These are phyloP conservation scores for Sarocladium kiliense DNA, from an alignment of 2,329 filamentous ascomycete species.

Conservation along the genomic window DNA sequence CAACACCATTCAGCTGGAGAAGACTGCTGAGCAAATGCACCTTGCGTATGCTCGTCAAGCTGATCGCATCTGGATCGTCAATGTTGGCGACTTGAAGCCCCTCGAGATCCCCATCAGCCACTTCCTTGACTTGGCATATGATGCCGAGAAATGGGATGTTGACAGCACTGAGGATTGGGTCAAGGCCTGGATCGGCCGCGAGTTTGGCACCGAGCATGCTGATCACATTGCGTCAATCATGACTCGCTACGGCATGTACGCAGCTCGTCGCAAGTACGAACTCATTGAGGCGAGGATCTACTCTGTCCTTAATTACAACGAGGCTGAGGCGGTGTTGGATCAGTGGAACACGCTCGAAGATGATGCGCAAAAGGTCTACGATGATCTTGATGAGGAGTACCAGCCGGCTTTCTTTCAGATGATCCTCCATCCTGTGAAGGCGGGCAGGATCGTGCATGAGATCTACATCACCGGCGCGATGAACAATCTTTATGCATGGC, in stretches of 20 bases:
- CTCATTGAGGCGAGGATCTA: constrained; percentile 14
- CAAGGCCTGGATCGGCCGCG: constrained; percentile 48
- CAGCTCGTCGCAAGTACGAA: constrained; percentile 30
- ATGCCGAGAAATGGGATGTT: constrained; percentile 51
- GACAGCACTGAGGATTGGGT: constrained; percentile 53
- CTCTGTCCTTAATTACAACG: constrained; percentile 54
- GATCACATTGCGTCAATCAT: constrained; percentile 45
- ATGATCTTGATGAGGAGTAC: constrained; percentile 41
- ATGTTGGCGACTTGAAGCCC: constrained; percentile 62
- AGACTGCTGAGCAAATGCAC: constrained; percentile 56
- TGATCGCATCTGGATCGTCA: constrained; percentile 60
- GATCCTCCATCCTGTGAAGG: constrained; percentile 50
- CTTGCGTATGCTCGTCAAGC: constrained; percentile 54
- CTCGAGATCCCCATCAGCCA: constrained; percentile 61
- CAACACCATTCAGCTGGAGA: constrained; percentile 58
- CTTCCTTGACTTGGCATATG: constrained; percentile 64
- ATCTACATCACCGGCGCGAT: constrained; percentile 44
- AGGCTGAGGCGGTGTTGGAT: constrained; percentile 50
- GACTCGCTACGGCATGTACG: constrained; percentile 37
- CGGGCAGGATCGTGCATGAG: constrained; percentile 50
- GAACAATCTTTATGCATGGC: constrained; percentile 48
- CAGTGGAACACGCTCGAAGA: constrained; percentile 16
- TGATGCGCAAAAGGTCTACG: constrained; percentile 51
- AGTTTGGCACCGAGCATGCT: constrained; percentile 47
- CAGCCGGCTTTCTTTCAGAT: constrained; percentile 52